phyloP scores from a whole-genome alignment of 2,329 filamentous ascomycete genomes.

The Metarhizium album region DNA sequence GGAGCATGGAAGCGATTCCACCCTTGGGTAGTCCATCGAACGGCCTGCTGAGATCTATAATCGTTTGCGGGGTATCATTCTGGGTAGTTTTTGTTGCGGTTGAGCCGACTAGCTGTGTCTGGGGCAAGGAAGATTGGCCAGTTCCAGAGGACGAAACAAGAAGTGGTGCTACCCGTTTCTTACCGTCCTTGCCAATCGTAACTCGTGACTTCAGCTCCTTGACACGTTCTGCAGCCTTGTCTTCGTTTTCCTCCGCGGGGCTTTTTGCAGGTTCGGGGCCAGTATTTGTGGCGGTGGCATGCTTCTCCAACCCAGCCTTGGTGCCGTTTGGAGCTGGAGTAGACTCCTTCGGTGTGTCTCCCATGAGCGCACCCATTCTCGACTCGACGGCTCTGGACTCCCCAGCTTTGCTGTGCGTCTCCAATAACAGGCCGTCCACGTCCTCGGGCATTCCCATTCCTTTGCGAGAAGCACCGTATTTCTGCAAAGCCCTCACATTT shows the following conservation, averaged over 20 bases:
- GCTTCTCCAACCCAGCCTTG: slow-evolving; percentile 32
- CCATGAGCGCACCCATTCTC: slow-evolving; percentile 97
- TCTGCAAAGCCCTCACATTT: slow-evolving; percentile 85
- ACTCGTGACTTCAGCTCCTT: slow-evolving; percentile 74
- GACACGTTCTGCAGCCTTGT: slow-evolving; percentile 44
- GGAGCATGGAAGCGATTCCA: slow-evolving; percentile 71
- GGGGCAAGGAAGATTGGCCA: slow-evolving; percentile 77
- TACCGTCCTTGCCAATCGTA: slow-evolving; percentile 91
- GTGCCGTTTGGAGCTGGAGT: slow-evolving; percentile 38
- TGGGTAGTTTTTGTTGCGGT: slow-evolving; percentile 51
- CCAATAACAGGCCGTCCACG: slow-evolving; percentile 74
- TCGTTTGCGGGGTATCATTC: slow-evolving; percentile 66
- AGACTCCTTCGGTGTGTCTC: slow-evolving; percentile 51
- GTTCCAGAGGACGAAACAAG: slow-evolving; percentile 83
- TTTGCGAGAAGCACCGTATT: slow-evolving; percentile 80
- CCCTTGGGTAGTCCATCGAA: slow-evolving; percentile 89
- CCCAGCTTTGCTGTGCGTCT: slow-evolving; percentile 84
- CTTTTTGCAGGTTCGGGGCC: slow-evolving; percentile 21
- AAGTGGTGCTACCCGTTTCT: slow-evolving; percentile 87
- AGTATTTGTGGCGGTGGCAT: slow-evolving; percentile 26
- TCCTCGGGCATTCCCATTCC: slow-evolving; percentile 88
- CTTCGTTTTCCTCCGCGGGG: slow-evolving; percentile 35
- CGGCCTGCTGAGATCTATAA: slow-evolving; percentile 84
- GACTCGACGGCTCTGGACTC: slow-evolving; percentile 86
- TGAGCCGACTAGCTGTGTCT: slow-evolving; percentile 76